Evolutionary conservation across 495 filamentous ascomycete genomes (phyloP).

Genomic region (Trichocladium antarcticum): DNA sequence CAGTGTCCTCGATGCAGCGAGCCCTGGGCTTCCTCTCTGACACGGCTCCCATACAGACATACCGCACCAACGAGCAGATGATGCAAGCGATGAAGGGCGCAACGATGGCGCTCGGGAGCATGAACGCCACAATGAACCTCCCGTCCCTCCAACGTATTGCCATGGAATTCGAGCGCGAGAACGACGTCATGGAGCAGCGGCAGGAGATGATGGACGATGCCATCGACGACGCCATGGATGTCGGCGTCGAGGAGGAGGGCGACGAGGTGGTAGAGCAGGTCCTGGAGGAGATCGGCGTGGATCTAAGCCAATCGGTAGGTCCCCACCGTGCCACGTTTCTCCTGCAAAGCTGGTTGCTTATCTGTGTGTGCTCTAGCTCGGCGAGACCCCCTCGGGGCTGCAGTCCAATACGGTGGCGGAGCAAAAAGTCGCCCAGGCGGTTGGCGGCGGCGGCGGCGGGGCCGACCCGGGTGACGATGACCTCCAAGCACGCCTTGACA

Average conservation of each 20-base stretch:
- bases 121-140: conserved; percentile 97
- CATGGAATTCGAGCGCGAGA: conserved; percentile 98
- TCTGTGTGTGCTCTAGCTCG: conserved; percentile 43
- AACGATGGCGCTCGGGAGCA: conserved; percentile 78
- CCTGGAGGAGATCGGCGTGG: conserved; percentile 91
- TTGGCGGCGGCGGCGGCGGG: conserved; percentile 52
- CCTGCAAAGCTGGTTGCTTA: conserved; percentile 7
- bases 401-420: conserved; percentile 49
- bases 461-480: conserved; percentile 61
- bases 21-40: neutral
- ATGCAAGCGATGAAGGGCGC: conserved; percentile 99
- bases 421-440: conserved; percentile 59
- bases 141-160: conserved; percentile 91
- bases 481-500: conserved; percentile 72
- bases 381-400: conserved; percentile 66
- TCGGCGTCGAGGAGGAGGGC: conserved; percentile 80
- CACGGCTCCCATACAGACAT: conserved; percentile 48
- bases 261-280: conserved; percentile 96
- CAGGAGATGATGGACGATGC: conserved; percentile 99
- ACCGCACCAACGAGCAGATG: conserved; percentile 98
- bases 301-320: conserved; percentile 76
- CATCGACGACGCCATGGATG: conserved; percentile 94
- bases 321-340: neutral
- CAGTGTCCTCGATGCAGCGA: conserved; percentile 10
- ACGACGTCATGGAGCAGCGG: conserved; percentile 97